Conservation (phyloP, 768 basidiomycete genomes). For the Peribolospora baueri region DNA sequence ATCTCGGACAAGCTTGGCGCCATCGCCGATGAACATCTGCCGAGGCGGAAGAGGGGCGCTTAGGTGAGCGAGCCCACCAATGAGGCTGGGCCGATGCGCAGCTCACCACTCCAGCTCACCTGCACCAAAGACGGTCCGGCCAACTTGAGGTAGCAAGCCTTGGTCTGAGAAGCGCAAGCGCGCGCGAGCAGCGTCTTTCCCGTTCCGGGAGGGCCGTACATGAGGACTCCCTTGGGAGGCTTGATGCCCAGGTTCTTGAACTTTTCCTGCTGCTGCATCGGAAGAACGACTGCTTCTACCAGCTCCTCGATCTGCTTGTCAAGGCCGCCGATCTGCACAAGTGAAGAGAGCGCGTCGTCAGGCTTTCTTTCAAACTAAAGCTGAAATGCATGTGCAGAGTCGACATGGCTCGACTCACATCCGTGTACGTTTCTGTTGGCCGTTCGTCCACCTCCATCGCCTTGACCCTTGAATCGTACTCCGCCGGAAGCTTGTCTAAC, state of each 20-base stretch:
- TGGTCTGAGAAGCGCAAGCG: conserved; percentile 92
- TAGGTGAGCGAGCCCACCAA: neutral
- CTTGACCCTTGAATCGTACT: conserved; percentile 94
- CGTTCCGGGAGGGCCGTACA: conserved; percentile 97
- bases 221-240: conserved; percentile 89
- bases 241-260: conserved; percentile 97
- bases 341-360: neutral
- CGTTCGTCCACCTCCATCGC: conserved; percentile 99
- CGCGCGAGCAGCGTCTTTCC: conserved; percentile 94
- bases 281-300: conserved; percentile 89
- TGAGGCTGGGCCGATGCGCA: neutral
- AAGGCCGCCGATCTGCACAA: conserved; percentile 53
- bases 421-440: conserved; percentile 89
- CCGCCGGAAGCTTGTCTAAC: conserved; percentile 79
- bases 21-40: conserved; percentile 95
- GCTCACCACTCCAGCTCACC: conserved; percentile 11
- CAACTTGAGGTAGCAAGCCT: conserved; percentile 92
- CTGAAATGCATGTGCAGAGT: neutral
- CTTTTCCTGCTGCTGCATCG: conserved; percentile 95
- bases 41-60: neutral
- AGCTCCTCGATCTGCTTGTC: conserved; percentile 99
- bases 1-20: conserved; percentile 93
- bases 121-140: conserved; percentile 95
- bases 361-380: neutral
- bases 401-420: conserved; percentile 15